Base-by-base conservation (phyloP, 148 eudicot genomes). In the Bassia scoparia region DNA sequence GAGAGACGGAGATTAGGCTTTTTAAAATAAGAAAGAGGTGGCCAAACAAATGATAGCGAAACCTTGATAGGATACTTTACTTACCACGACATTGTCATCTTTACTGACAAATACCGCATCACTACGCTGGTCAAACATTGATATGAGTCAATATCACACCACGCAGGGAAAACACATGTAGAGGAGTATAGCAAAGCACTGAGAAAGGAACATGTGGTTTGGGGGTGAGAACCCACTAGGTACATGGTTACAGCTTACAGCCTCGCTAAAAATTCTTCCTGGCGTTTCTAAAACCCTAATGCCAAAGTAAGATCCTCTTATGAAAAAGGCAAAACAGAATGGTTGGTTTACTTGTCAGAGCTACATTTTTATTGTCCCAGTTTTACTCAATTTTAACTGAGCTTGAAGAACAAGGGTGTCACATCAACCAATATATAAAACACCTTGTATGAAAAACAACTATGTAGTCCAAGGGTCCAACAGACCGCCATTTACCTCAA, bases 51-150 rank as follows among this genome's bases (percentile, higher is more conserved):
- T 24, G 31, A 58, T 41, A 38, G 78, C 85, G n/a, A 54, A 48
- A 93, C 99, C 99, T 95, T 95, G 80, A 95, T 95, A 37, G 99
- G 99, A 79, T 95, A 95, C 79, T 82, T 92, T 61, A 88, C 78
- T 84, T 92, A 65, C 97, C 99, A 49, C 97, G 85, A 2, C 90
- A 86, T 95, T 46, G 96, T 92, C 92, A 87, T 95, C 84, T 95
- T 95, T 8, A 92, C 96, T 48, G 94, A 84, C 79, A 53, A n/a
- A 89, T 61, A 95, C 99, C 69, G 99, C 99, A 35, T 95, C 97
- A 27, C 87, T 97, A 58, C 87, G 96, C 97, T 95, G 71, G 30
- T 66, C 74, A 75, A 68, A 61, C 24, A 44, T 73, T 24, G 37
- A 44, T n/a, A 77, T 24, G 56, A 61, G 41, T 37, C 7, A 43